These are phyloP conservation scores for Yarrowia phangngaensis DNA, from an alignment of 805 yeast genomes.

Conservation along the genomic window DNA sequence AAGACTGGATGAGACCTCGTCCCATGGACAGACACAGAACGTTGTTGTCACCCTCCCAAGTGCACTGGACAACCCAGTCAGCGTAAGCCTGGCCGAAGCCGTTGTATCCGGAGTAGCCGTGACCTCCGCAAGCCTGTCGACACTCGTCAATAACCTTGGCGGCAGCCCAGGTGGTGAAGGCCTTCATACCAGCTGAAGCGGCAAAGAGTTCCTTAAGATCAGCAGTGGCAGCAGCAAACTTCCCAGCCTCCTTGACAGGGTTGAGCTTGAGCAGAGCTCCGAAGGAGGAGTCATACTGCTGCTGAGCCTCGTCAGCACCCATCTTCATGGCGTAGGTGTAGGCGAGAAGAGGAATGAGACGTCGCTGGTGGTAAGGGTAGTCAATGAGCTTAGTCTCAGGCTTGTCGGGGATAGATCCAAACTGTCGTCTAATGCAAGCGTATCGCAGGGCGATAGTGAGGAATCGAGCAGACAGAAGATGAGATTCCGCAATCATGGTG, in stretches of 20 bases:
- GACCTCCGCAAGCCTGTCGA: slow-evolving; percentile 94
- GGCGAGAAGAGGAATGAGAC: slow-evolving; percentile 78
- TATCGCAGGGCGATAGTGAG: slow-evolving; percentile 82
- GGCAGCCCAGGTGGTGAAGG: slow-evolving; percentile 84
- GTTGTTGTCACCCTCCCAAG: slow-evolving; percentile 99
- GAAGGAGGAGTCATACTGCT: slow-evolving; percentile 43
- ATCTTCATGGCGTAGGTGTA: slow-evolving; percentile 71
- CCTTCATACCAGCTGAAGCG: slow-evolving; percentile 81
- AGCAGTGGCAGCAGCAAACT: slow-evolving; percentile 48
- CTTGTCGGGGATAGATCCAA: slow-evolving; percentile 48
- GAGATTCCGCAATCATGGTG: slow-evolving; percentile 82
- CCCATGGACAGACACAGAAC: slow-evolving; percentile 81
- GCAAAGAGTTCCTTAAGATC: slow-evolving; percentile 74
- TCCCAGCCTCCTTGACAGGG: slow-evolving; percentile 41
- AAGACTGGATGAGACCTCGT: slow-evolving; percentile 60
- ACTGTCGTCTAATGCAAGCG: slow-evolving; percentile 87
- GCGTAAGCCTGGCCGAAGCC: slow-evolving; percentile 84
- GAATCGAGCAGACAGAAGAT: slow-evolving; percentile 72
- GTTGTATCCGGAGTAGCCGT: slow-evolving; percentile 86
- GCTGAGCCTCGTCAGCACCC: slow-evolving; percentile 60
- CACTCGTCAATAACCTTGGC: slow-evolving; percentile 79
- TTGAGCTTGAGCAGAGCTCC: slow-evolving; percentile 51
- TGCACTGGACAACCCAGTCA: slow-evolving; percentile 95
- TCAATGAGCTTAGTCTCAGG: slow-evolving; percentile 73
- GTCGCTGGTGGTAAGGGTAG: slow-evolving; percentile 84